phyloP scores from a whole-genome alignment of 2,329 filamentous ascomycete genomes.

The Colletotrichum musicola region DNA sequence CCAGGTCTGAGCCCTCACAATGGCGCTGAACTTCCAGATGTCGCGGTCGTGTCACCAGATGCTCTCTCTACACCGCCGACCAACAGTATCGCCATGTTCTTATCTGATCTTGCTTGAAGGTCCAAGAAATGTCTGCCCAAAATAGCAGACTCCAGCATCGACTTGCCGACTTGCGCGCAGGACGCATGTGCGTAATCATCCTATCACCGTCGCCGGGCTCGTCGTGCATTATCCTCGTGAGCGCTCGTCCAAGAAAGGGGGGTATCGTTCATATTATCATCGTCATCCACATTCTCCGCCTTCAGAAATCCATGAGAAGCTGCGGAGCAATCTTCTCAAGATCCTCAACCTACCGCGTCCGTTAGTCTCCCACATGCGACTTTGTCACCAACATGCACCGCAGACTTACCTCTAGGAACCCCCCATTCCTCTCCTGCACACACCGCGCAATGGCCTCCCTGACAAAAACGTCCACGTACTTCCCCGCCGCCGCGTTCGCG shows the following conservation, averaged over 20 bases:
- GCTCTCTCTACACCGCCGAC: no score
- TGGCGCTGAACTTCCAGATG: no score
- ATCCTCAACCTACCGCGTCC: constrained; percentile 78
- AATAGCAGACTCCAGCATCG: no score
- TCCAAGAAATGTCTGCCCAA: no score
- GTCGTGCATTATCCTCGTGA: no score
- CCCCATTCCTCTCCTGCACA: constrained; percentile 75
- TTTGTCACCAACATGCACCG: neutral
- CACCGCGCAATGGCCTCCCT: constrained; percentile 88
- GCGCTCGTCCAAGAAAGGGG: neutral
- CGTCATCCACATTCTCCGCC: neutral
- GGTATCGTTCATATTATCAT: constrained; percentile 23
- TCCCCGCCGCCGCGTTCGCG: constrained; percentile 81
- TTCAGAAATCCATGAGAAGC: constrained; percentile 85
- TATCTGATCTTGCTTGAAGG: no score
- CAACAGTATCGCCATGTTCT: no score
- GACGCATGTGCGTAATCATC: no score
- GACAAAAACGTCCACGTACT: constrained; percentile 93
- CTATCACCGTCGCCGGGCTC: neutral
- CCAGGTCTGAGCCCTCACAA: no score
- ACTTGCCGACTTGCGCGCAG: no score
- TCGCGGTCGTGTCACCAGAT: no score
- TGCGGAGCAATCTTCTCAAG: constrained; percentile 89
- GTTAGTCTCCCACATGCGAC: constrained; percentile 25
- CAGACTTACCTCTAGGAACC: constrained; percentile 78